Conservation (phyloP, 2,329 filamentous ascomycete genomes). For the Sphaerulina vaccinii region DNA sequence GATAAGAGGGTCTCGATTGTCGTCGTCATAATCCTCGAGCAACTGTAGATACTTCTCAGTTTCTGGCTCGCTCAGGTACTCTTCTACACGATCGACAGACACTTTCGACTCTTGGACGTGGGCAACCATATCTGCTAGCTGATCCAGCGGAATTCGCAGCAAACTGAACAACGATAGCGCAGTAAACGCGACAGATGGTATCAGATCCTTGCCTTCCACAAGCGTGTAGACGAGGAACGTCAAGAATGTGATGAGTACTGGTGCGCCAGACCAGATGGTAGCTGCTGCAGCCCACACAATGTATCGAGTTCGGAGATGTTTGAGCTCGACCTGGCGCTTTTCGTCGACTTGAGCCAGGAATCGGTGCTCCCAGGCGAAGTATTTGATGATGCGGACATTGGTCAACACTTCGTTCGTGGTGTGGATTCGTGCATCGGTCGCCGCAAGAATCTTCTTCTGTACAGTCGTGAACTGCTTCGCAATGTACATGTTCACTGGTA, state of each 20-base stretch:
- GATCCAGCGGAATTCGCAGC: slow-evolving; percentile 87
- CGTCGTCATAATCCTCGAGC: slow-evolving; percentile 65
- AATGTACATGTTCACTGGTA: slow-evolving; percentile 87
- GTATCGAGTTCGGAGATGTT: slow-evolving; percentile 75
- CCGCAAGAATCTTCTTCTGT: slow-evolving; percentile 87
- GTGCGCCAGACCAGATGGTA: slow-evolving; percentile 94
- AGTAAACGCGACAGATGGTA: slow-evolving; percentile 92
- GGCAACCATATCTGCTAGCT: slow-evolving; percentile 97
- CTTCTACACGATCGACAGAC: slow-evolving; percentile 92
- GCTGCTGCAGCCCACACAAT: slow-evolving; percentile 89
- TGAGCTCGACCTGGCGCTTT: slow-evolving; percentile 77
- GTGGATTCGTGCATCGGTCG: slow-evolving; percentile 93
- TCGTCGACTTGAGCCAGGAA: slow-evolving; percentile 86
- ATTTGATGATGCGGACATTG: slow-evolving; percentile 99
- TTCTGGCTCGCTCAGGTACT: slow-evolving; percentile 89
- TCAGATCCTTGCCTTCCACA: slow-evolving; percentile 82
- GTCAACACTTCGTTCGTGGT: slow-evolving; percentile 95
- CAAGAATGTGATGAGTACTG: slow-evolving; percentile 91
- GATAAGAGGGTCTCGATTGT: slow-evolving; percentile 70
- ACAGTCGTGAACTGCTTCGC: slow-evolving; percentile 80
- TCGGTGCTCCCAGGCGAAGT: slow-evolving; percentile 95
- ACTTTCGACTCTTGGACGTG: slow-evolving; percentile 98
- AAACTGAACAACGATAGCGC: slow-evolving; percentile 94
- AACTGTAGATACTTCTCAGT: slow-evolving; percentile 93
- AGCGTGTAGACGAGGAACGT: slow-evolving; percentile 93